Evolutionary conservation across 1,284 basidiomycete species (phyloP).

Genomic region (Ustilago cynodontis): DNA sequence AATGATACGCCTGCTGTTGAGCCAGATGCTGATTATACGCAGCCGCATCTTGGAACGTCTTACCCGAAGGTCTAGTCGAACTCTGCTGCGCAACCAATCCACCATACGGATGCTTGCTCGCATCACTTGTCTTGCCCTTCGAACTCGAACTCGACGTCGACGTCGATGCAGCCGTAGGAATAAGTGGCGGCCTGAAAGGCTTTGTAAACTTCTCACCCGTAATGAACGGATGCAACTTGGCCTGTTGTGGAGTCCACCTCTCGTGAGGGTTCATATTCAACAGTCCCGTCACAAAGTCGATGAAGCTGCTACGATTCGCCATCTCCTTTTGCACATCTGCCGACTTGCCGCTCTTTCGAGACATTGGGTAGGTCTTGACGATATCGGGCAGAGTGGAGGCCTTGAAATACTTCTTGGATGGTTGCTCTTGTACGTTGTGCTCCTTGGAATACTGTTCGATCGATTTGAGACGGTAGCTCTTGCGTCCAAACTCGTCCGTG

Average conservation of each 20-base stretch:
- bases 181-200: slow-evolving; percentile 69
- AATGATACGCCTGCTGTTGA: slow-evolving; percentile 92
- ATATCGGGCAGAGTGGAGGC: slow-evolving; percentile 93
- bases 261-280: slow-evolving; percentile 93
- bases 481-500: slow-evolving; percentile 85
- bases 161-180: slow-evolving; percentile 18
- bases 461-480: slow-evolving; percentile 88
- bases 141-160: slow-evolving; percentile 12
- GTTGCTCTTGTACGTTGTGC: slow-evolving; percentile 93
- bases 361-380: slow-evolving; percentile 92
- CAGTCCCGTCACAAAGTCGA: slow-evolving; percentile 96
- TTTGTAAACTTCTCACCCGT: slow-evolving; percentile 87
- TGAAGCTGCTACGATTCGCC: slow-evolving; percentile 91
- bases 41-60: slow-evolving; percentile 91
- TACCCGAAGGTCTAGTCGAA: slow-evolving; percentile 76
- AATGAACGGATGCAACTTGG: slow-evolving; percentile 94
- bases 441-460: slow-evolving; percentile 95
- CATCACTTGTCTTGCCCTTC: slow-evolving; percentile 35
- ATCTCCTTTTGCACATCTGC: slow-evolving; percentile 95
- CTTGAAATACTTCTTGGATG: slow-evolving; percentile 98
- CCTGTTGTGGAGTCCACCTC: slow-evolving; percentile 97
- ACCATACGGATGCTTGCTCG: slow-evolving; percentile 89
- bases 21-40: slow-evolving; percentile 92
- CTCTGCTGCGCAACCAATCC: slow-evolving; percentile 77
- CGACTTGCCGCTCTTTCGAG: slow-evolving; percentile 80